A percentile compares a stretch with the other conserved stretches of the same genome.
phyloP scores from a whole-genome alignment of 129 eudicot genomes.

The Sambucus nigra region DNA sequence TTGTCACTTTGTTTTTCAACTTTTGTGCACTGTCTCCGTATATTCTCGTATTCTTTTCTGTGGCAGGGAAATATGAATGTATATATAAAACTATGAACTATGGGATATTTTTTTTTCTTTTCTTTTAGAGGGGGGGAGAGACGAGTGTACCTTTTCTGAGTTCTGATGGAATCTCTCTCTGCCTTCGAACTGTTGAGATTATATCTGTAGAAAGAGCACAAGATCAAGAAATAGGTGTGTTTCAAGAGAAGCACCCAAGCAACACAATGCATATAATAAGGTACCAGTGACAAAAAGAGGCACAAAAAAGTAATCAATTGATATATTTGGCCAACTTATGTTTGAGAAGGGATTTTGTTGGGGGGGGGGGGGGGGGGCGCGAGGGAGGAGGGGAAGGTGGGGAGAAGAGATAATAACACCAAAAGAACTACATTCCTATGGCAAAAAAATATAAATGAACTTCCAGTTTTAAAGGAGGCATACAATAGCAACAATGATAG shows the following conservation, averaged over 20 bases:
- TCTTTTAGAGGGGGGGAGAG: not conserved
- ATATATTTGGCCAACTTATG: too few species aligned
- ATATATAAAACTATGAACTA: not conserved
- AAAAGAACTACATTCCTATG: not conserved
- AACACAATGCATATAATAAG: too few species aligned
- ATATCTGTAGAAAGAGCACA: slow-evolving; percentile 27
- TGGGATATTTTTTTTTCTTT: not conserved
- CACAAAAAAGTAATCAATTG: not conserved
- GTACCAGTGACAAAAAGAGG: not conserved
- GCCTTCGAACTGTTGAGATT: slow-evolving; percentile 51
- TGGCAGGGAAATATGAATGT: not conserved
- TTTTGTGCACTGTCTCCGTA: slow-evolving; percentile 39
- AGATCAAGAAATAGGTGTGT: not conserved
- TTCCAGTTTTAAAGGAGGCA: too few species aligned
- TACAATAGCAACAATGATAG: too few species aligned
- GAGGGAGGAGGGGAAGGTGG: not conserved
- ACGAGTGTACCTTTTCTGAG: slow-evolving; percentile 37
- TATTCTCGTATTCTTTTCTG: slow-evolving; percentile 48
- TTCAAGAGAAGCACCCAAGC: too few species aligned
- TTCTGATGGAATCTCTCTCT: slow-evolving; percentile 45
- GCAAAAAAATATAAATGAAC: too few species aligned
- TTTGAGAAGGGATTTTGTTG: too few species aligned
- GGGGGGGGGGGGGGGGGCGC: too few species aligned
- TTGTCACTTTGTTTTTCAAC: slow-evolving; percentile 25
- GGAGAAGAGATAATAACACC: slow-evolving; percentile 4